Conservation (phyloP, 2,329 filamentous ascomycete genomes). For the Colletotrichum abscissum region DNA sequence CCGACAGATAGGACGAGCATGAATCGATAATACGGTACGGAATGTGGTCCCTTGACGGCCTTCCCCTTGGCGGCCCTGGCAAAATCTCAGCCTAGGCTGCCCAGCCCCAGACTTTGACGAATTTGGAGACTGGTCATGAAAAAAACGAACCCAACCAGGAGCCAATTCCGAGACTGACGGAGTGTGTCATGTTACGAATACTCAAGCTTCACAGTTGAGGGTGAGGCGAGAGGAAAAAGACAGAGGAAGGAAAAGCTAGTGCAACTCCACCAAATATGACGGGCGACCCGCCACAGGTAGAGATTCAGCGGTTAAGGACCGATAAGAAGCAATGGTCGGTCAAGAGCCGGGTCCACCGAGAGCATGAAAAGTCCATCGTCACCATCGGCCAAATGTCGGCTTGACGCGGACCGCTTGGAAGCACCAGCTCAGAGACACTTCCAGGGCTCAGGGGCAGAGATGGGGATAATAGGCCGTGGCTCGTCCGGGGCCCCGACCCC, state of each 20-base stretch:
- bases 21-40: constrained; percentile 26
- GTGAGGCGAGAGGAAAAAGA: constrained; percentile 13
- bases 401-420: constrained; percentile 25
- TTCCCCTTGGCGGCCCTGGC: constrained; percentile 8
- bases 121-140: neutral
- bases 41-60: constrained; percentile 3
- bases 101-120: constrained; percentile 8
- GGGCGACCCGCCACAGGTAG: constrained; percentile 21
- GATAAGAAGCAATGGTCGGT: constrained; percentile 33
- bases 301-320: constrained; percentile 37
- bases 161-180: constrained; percentile 18
- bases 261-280: constrained; percentile 25
- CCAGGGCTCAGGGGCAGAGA: neutral
- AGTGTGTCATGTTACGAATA: constrained; percentile 16
- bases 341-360: constrained; percentile 32
- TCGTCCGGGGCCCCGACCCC: constrained; percentile 14
- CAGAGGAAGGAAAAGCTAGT: constrained; percentile 12
- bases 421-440: neutral
- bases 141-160: constrained; percentile 1
- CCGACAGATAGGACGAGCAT: constrained; percentile 34
- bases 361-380: constrained; percentile 32
- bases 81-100: neutral
- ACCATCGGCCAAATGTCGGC: constrained; percentile 36
- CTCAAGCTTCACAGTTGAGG: neutral
- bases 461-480: constrained; percentile 3